Evolutionary conservation across 805 yeast genomes (phyloP), one percentile per base, ranked within the genome.

Genomic region (Suhomyces prunicola): DNA sequence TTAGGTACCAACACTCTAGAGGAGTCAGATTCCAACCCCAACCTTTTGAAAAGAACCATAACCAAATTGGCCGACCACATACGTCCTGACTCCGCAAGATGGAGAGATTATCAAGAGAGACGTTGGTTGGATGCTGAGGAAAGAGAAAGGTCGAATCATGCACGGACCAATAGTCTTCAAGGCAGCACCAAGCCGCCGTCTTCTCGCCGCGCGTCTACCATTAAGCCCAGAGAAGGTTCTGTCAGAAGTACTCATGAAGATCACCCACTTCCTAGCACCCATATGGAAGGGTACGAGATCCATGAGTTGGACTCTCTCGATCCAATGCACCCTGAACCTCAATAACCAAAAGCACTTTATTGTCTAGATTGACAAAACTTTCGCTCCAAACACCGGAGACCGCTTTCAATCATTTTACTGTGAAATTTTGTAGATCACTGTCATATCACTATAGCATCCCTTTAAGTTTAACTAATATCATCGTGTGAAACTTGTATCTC

Each of bases 1-100:
- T 56, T 48, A 17, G 46, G 51, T 22, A 26, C 55, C 5, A 48
- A 46, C 15, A 57, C 59, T n/a, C 48, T 35, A 31, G 58, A 54
- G 13, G 47, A 33, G 10, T 17, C 13, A 6, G 26, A 22, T 39
- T 54, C 44, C 8, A 36, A 35, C 44, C 17, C 24, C 7, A 49
- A 49, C 13, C 33, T 51, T 10, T 50, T 53, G 42, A 50, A 22
- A 35, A 44, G 51, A 31, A 48, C 44, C 8, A 31, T 48, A 27
- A 48, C 54, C 13, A 24, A 19, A 8, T 7, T 46, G 13, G 41
- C n/a, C 7, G 23, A 33, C 22, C 24, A 39, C n/a, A 23, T 24
- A 13, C 19, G 46, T 17, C 17, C 46, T 17, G 19, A 24, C 13
- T 4, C 9, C 5, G 31, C 19, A 2, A 24, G 46, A 13, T 42